A percentile compares a stretch with the other conserved stretches of the same genome.
Evolutionary conservation across 2,329 filamentous ascomycete species (phyloP).

Genomic region (Calonectria pauciramosa): DNA sequence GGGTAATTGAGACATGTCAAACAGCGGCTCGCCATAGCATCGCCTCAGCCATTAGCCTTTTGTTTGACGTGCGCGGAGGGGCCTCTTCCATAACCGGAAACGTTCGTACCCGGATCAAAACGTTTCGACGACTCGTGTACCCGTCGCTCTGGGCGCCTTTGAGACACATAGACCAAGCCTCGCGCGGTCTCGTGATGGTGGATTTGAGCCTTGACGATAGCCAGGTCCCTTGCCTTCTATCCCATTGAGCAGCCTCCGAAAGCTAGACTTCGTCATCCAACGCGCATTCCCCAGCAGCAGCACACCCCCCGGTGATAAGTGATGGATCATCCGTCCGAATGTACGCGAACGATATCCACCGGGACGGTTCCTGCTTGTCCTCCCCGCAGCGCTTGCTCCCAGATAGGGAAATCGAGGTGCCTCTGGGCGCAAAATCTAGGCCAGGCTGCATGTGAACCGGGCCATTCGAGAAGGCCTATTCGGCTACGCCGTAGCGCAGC

Average conservation of each 20-base stretch:
- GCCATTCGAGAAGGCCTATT: not conserved
- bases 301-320: constrained; percentile 15
- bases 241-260: not conserved
- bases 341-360: constrained; percentile 19
- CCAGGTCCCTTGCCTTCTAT: not conserved
- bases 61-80: not conserved
- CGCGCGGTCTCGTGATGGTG: constrained; percentile 18
- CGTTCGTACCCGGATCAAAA: constrained; percentile 5
- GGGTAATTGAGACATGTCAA: not conserved
- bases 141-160: not conserved
- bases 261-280: constrained; percentile 17
- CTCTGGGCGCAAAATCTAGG: constrained; percentile 21
- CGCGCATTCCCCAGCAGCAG: not conserved
- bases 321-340: constrained; percentile 13
- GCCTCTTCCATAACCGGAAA: constrained; percentile 6
- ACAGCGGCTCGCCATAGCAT: not conserved
- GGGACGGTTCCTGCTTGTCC: constrained; percentile 3
- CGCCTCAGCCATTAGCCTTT: not conserved
- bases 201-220: not conserved
- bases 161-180: not conserved
- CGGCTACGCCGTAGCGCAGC: not conserved
- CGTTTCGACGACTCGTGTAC: not conserved
- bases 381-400: constrained; percentile 17
- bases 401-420: not conserved
- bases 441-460: not conserved